These are phyloP conservation scores for Phytopythium delawarense DNA, from an alignment of 352 stramenopile genomes.

Conservation along the genomic window DNA sequence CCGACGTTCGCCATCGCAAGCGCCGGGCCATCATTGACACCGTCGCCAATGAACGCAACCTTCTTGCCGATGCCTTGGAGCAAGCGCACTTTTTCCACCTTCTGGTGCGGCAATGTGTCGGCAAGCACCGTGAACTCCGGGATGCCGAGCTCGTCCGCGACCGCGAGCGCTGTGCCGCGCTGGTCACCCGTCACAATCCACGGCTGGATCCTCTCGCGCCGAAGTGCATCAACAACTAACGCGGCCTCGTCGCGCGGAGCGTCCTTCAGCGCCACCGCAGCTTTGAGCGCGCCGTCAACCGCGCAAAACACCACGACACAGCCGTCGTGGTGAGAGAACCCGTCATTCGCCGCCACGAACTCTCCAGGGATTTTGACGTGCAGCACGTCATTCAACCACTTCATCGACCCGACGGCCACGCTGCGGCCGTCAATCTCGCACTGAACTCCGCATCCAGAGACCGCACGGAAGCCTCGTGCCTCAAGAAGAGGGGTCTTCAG, in stretches of 20 bases:
- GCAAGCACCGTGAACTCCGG: conserved; percentile 50
- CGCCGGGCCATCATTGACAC: conserved; percentile 66
- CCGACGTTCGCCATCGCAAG: conserved; percentile 69
- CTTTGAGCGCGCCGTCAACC: conserved; percentile 46
- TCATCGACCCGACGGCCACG: conserved; percentile 56
- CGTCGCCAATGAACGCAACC: conserved; percentile 73
- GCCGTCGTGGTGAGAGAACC: conserved; percentile 39
- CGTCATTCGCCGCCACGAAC: conserved; percentile 37
- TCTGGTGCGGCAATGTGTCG: conserved; percentile 69
- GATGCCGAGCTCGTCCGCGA: conserved; percentile 49
- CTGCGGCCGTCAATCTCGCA: conserved; percentile 26
- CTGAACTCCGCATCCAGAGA: conserved; percentile 63
- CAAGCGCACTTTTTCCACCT: conserved; percentile 69
- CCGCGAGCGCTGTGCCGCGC: conserved; percentile 43
- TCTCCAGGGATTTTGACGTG: conserved; percentile 37
- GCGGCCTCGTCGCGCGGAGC: conserved; percentile 42
- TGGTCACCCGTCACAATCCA: conserved; percentile 82
- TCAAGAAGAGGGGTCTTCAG: conserved; percentile 15
- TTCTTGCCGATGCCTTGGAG: conserved; percentile 66
- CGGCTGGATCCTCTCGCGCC: conserved; percentile 47
- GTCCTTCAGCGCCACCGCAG: conserved; percentile 53
- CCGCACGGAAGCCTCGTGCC: conserved; percentile 30
- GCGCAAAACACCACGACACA: conserved; percentile 60
- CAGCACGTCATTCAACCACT: conserved; percentile 57
- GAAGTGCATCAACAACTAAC: conserved; percentile 49